phyloP scores from a whole-genome alignment of 2,329 filamentous ascomycete genomes.

The Fusarium verrucosum region DNA sequence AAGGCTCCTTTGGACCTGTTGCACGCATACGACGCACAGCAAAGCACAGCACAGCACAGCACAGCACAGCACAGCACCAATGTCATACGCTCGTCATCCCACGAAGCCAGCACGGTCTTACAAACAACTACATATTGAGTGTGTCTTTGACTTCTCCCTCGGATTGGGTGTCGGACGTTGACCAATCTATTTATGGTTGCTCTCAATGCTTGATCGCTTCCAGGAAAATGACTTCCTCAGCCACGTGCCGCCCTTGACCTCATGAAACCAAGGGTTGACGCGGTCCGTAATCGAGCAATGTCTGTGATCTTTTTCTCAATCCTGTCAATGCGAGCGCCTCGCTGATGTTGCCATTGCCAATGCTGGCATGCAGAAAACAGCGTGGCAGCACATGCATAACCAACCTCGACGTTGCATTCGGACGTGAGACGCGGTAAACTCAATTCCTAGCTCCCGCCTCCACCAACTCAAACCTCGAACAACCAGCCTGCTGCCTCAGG shows the following conservation, averaged over 20 bases:
- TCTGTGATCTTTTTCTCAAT: slow-evolving; percentile 6
- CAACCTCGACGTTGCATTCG: slow-evolving; percentile 13
- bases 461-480: too few relatives aligned
- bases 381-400: slow-evolving; percentile 19
- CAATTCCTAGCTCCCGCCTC: slow-evolving; percentile 12
- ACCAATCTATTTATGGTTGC: slow-evolving; percentile 5
- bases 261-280: slow-evolving; percentile 5
- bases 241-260: slow-evolving; percentile 25
- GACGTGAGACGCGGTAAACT: slow-evolving; percentile 23
- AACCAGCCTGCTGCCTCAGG: not conserved
- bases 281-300: slow-evolving; percentile 24
- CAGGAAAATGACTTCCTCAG: slow-evolving; percentile 4
- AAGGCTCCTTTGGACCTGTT: slow-evolving; percentile 5
- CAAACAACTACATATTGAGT: slow-evolving; percentile 1
- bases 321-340: slow-evolving; percentile 12
- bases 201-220: not conserved
- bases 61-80: too few relatives aligned
- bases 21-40: slow-evolving; percentile 24
- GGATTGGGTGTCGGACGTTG: not conserved
- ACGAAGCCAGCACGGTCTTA: slow-evolving; percentile 8
- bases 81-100: slow-evolving; percentile 41
- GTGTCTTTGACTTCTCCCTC: not conserved
- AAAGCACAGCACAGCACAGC: too few relatives aligned
- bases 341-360: slow-evolving; percentile 11
- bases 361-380: slow-evolving; percentile 19